Evolutionary conservation across 257 asterid genomes (phyloP).

Genomic region (Primulina huaijiensis): DNA sequence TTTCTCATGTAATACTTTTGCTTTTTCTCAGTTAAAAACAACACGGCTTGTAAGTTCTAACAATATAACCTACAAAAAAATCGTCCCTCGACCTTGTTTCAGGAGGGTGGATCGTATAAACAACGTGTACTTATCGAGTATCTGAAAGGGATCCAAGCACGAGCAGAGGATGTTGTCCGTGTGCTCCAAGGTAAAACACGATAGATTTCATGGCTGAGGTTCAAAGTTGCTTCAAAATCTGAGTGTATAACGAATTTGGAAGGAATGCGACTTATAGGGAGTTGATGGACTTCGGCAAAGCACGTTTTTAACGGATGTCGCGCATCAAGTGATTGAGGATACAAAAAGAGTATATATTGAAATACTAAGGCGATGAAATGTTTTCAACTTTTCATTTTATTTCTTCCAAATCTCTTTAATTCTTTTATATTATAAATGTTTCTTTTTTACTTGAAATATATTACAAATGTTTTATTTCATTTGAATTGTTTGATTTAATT

Average conservation of each 20-base stretch:
- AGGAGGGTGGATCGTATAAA: slow-evolving; percentile 97
- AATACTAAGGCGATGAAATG: neutral
- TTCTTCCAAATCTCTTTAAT: neutral
- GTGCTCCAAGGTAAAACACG: slow-evolving; percentile 51
- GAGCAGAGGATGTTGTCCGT: slow-evolving; percentile 60
- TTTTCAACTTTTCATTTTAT: neutral
- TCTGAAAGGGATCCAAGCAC: slow-evolving; percentile 80
- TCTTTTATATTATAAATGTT: neutral
- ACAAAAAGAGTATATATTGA: neutral
- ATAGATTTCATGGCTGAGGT: slow-evolving; percentile 7
- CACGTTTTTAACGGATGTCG: neutral
- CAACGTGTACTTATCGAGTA: slow-evolving; percentile 89
- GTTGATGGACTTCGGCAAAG: slow-evolving; percentile 11
- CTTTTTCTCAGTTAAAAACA: slow-evolving; percentile 6
- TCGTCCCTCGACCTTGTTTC: slow-evolving; percentile 2
- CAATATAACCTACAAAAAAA: slow-evolving; percentile 3
- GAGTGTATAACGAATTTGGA: neutral
- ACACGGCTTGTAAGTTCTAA: slow-evolving; percentile 14
- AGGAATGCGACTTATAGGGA: neutral
- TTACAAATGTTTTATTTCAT: too few species aligned
- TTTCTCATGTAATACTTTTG: neutral
- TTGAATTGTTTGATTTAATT: too few species aligned
- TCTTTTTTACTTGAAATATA: too few species aligned
- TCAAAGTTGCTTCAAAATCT: neutral
- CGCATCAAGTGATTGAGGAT: neutral